phyloP scores from a whole-genome alignment of 176 grass and related monocot genomes.

The Leersia perrieri region DNA sequence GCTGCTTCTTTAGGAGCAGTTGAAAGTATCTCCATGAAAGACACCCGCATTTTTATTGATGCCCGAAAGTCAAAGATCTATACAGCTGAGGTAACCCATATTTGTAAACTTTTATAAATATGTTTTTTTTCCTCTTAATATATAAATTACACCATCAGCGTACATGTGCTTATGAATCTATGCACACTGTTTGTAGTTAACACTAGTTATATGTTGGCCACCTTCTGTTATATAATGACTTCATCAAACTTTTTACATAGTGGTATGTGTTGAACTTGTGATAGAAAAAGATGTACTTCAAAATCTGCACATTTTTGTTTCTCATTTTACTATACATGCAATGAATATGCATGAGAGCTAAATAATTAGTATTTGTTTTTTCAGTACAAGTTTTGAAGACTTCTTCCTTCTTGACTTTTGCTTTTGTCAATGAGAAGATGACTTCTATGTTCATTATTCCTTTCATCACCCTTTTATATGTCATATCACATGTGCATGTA shows the following conservation, averaged over 20 bases:
- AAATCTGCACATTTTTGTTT: background rate
- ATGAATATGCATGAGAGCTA: background rate
- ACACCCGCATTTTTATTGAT: conserved; percentile 75
- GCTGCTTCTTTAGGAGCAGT: conserved; percentile 63
- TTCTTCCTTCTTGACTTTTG: background rate
- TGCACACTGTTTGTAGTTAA: conserved; percentile 7
- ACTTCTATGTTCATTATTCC: background rate
- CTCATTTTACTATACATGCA: background rate
- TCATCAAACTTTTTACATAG: background rate
- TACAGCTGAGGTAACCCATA: conserved; percentile 72
- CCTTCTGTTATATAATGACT: background rate
- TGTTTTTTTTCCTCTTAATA: conserved; percentile 7
- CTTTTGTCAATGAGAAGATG: background rate
- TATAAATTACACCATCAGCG: background rate
- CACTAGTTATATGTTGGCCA: background rate
- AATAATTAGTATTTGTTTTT: background rate
- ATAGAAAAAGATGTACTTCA: background rate
- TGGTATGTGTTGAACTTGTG: background rate
- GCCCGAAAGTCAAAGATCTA: conserved; percentile 73
- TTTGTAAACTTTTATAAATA: background rate
- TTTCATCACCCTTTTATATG: background rate
- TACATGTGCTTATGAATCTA: background rate
- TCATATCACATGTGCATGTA: background rate
- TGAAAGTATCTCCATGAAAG: conserved; percentile 63
- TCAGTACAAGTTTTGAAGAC: background rate